Conservation (phyloP, 441 rosid species). For the Daphne laureola region DNA sequence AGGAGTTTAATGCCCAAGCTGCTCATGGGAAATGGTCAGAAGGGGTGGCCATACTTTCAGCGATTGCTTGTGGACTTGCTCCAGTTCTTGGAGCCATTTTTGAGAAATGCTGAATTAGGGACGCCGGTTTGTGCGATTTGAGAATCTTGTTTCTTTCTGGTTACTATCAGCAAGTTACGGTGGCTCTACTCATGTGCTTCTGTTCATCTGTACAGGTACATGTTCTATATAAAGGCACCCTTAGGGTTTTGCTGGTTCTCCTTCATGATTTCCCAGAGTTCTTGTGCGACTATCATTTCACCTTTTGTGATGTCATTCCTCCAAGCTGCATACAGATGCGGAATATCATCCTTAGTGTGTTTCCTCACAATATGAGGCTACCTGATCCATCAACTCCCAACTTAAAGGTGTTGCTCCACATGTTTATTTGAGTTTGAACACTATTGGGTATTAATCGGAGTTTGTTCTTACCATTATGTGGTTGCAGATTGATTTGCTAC, state of each 20-base stretch:
- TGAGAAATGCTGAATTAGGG: slow-evolving; percentile 91
- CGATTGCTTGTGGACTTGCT: slow-evolving; percentile 92
- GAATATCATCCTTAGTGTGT: slow-evolving; percentile 90
- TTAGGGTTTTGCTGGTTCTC: slow-evolving; percentile 89
- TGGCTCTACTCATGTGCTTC: slow-evolving; percentile 11
- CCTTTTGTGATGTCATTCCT: slow-evolving; percentile 97
- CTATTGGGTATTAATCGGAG: not conserved
- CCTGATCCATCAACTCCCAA: slow-evolving; percentile 99
- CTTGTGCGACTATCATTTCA: slow-evolving; percentile 95
- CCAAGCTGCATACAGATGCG: slow-evolving; percentile 99
- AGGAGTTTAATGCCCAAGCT: slow-evolving; percentile 98
- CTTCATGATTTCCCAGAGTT: slow-evolving; percentile 99
- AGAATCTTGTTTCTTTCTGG: slow-evolving; percentile 9
- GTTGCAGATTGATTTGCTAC: slow-evolving; percentile 90
- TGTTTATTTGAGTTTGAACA: not conserved
- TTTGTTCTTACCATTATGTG: slow-evolving; percentile 1
- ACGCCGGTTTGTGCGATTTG: slow-evolving; percentile 49
- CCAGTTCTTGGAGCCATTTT: slow-evolving; percentile 92
- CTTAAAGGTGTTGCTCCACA: slow-evolving; percentile 51
- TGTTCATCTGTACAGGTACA: slow-evolving; percentile 51
- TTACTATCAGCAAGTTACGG: slow-evolving; percentile 3
- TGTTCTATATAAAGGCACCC: slow-evolving; percentile 85
- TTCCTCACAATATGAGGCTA: slow-evolving; percentile 96
- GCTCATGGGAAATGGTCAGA: slow-evolving; percentile 79
- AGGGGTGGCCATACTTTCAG: slow-evolving; percentile 96